phyloP scores from a whole-genome alignment of 2,329 filamentous ascomycete genomes.

The Fonsecaea pugnacius region DNA sequence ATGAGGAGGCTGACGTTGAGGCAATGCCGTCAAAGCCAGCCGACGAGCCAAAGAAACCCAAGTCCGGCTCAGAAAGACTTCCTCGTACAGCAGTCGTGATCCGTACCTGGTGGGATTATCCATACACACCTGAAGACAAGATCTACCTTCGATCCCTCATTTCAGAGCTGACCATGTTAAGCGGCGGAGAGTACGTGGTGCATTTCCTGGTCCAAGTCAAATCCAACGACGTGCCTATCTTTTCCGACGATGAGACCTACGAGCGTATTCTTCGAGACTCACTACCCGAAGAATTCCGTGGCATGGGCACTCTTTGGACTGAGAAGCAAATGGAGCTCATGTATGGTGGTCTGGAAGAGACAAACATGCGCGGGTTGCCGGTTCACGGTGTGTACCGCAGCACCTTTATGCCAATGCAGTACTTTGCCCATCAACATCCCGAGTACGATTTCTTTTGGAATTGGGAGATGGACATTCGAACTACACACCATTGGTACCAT shows the following conservation, averaged over 20 bases:
- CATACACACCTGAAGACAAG: constrained; percentile 76
- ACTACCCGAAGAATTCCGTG: constrained; percentile 80
- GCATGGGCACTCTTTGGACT: constrained; percentile 89
- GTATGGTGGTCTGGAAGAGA: constrained; percentile 84
- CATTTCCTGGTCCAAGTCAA: constrained; percentile 87
- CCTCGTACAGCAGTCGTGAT: constrained; percentile 75
- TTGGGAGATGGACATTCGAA: constrained; percentile 92
- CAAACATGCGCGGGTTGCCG: constrained; percentile 71
- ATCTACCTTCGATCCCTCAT: constrained; percentile 82
- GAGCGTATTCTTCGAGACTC: constrained; percentile 71
- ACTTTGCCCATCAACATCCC: constrained; percentile 84
- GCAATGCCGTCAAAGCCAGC: constrained; percentile 12
- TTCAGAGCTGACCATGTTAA: constrained; percentile 74
- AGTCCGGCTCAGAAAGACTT: constrained; percentile 39
- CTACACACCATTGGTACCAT: constrained; percentile 84
- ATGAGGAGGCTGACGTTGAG: constrained; percentile 20
- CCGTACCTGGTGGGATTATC: constrained; percentile 77
- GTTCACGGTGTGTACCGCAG: constrained; percentile 93
- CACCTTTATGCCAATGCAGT: constrained; percentile 91
- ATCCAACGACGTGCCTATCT: constrained; percentile 77
- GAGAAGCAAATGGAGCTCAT: constrained; percentile 89
- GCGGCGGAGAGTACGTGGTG: constrained; percentile 79
- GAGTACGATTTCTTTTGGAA: constrained; percentile 94
- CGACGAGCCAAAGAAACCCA: constrained; percentile 34
- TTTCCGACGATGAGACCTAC: constrained; percentile 76